Evolutionary conservation across 805 yeast genomes (phyloP), one percentile per base, ranked within the genome.

Genomic region (Wickerhamiella sorbophila): DNA sequence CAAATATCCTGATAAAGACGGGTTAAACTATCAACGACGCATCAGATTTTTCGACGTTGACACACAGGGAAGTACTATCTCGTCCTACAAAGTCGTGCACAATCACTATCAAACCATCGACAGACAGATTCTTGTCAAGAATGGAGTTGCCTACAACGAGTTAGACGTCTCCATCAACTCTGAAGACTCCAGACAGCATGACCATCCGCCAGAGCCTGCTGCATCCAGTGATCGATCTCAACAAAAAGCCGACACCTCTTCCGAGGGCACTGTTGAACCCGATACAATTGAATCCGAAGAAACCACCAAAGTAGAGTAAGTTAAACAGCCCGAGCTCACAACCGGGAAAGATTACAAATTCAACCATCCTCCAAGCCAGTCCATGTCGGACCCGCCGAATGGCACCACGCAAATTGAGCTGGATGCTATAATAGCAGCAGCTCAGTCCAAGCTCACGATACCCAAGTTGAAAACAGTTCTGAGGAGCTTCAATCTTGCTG

Each of bases 21-120:
- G 51, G 21, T 88, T 86, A 1, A 88, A 87, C 1, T 83, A 79
- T 26, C 67, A 79, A n/a, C 72, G 98, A 52, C 69, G 96, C 42
- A 54, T 85, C 36, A 67, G 98, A 38, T 52, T 79, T 0, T 88
- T 69, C 56, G 85, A 81, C 33, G 52, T 87, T 10, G 78, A 85
- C 55, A 55, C 72, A 1, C 52, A 59, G 5, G 55, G 57, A 1
- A 67, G 70, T 1, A 54, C 66, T 14, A 72, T 79, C 24, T 58
- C 55, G 31, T 72, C 85, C 2, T 84, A 93, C 86, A 86, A 87
- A 59, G 61, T 91, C 45, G 56, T 77, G 15, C 79, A 80, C 52
- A 64, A 69, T 4, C 77, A 79, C 1, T 63, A 61, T 0, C 57
- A 56, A 5, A 49, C 41, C 3, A 55, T 75, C 38, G 85, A 80